Evolutionary conservation across 1,284 basidiomycete genomes (phyloP).

Genomic region (Tilletia caries): DNA sequence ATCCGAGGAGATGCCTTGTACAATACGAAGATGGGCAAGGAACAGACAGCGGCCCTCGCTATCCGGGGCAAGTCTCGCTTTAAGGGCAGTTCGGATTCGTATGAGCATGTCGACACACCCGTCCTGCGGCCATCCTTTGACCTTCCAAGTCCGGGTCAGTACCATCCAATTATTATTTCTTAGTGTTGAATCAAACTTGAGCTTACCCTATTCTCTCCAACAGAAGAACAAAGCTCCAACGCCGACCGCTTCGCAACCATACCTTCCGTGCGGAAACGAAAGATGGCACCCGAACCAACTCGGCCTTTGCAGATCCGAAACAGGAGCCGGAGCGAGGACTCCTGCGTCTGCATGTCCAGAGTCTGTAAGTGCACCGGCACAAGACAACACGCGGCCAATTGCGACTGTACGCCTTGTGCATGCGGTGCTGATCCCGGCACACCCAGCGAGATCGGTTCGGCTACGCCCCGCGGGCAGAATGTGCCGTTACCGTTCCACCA

Average conservation of each 20-base stretch:
- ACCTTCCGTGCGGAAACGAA: neutral
- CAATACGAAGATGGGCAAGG: neutral
- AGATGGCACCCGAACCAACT: neutral
- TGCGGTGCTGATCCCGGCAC: neutral
- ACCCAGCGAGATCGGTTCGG: neutral
- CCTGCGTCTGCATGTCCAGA: neutral
- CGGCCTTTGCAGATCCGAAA: neutral
- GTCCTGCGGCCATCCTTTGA: neutral
- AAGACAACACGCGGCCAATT: neutral
- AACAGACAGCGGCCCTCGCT: neutral
- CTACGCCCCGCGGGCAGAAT: neutral
- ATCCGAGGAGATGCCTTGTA: neutral
- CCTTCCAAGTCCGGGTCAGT: neutral
- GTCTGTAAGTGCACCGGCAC: neutral
- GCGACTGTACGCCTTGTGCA: neutral
- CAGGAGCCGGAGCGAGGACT: conserved; percentile 5
- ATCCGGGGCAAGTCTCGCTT: neutral
- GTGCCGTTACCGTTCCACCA: neutral
- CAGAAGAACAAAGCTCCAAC: neutral
- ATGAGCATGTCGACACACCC: neutral
- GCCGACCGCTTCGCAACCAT: neutral
- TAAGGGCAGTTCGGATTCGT: neutral
- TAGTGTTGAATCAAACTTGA: too few relatives aligned
- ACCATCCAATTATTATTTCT: too few relatives aligned
- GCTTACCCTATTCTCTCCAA: neutral